A percentile compares a stretch with the other conserved stretches of the same genome.
Conservation (phyloP, 495 filamentous ascomycete species). For the Penicillium coffeae region DNA sequence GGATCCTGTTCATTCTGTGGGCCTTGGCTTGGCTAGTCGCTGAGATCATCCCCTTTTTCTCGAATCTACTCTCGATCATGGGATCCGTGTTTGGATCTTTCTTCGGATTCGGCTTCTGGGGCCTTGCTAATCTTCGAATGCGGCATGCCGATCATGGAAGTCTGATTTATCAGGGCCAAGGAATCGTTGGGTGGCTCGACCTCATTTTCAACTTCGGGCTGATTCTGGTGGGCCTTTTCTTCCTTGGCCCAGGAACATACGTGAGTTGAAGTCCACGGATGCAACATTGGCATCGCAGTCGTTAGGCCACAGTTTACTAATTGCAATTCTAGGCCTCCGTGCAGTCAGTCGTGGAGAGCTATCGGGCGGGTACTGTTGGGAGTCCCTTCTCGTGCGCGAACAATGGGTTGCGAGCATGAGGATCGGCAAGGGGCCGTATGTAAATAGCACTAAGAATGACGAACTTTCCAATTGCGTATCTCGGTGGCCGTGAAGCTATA, state of each 20-base stretch:
- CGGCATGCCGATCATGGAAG: slow-evolving; percentile 59
- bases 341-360: slow-evolving; percentile 58
- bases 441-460: neutral
- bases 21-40: slow-evolving; percentile 73
- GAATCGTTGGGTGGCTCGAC: slow-evolving; percentile 55
- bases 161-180: slow-evolving; percentile 50
- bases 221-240: slow-evolving; percentile 65
- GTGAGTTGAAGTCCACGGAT: slow-evolving; percentile 40
- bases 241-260: slow-evolving; percentile 72
- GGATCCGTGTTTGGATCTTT: slow-evolving; percentile 83
- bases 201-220: slow-evolving; percentile 59
- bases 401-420: slow-evolving; percentile 31
- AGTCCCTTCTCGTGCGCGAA: slow-evolving; percentile 18
- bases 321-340: slow-evolving; percentile 40
- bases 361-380: slow-evolving; percentile 47
- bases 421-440: neutral
- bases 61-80: slow-evolving; percentile 73
- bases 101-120: slow-evolving; percentile 91
- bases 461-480: too few relatives aligned
- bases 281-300: too few relatives aligned
- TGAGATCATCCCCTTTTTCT: slow-evolving; percentile 84
- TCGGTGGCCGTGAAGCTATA: too few relatives aligned
- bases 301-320: slow-evolving; percentile 7
- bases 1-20: slow-evolving; percentile 68
- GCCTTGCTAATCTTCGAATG: slow-evolving; percentile 77